Base-by-base conservation (phyloP, 768 basidiomycete genomes). In the Psilocybe cubensis region DNA sequence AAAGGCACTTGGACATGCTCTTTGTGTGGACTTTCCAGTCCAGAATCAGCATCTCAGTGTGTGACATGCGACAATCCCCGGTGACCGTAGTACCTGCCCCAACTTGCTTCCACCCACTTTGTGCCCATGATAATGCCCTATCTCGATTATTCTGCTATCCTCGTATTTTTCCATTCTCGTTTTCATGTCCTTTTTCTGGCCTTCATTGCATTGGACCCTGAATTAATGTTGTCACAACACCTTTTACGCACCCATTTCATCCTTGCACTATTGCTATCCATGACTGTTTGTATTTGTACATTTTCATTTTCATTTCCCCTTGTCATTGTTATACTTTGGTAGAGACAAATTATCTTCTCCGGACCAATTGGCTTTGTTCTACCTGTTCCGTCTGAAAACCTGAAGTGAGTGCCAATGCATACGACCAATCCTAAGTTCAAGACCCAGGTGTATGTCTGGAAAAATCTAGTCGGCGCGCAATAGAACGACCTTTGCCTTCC, bases 381-480 rank as follows among this genome's bases (percentile, higher is more conserved):
- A n/a, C n/a, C n/a, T n/a, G n/a, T n/a, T n/a, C n/a, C n/a, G n/a
- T n/a, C n/a, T n/a, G n/a, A n/a, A n/a, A n/a, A n/a, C n/a, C n/a
- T n/a, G n/a, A n/a, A n/a, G n/a, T n/a, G n/a, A 43, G 29, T 54
- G n/a, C 43, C 28, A 45, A 23, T 33, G 27, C 24, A 31, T 3
- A 46, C 33, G 5, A 27, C 18, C 5, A 35, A 21, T 2, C 23
- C 12, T 6, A 33, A n/a, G 27, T 40, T 62, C 60, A 74, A 29
- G 75, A 76, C 17, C 71, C 73, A 29, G 77, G 76, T 28, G 70
- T 70, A 49, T 74, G 76, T 64, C 81, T 83, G 42, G 83, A 80
- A 60, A 93, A 92, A 69, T 93, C 91, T 51, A 93, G 73, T 54
- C 82, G 81, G 25, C 91, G 81, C 4, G 89, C 87, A 52, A 91